Conservation (phyloP, 305 asterid genomes). For the Rubia peregrina region DNA sequence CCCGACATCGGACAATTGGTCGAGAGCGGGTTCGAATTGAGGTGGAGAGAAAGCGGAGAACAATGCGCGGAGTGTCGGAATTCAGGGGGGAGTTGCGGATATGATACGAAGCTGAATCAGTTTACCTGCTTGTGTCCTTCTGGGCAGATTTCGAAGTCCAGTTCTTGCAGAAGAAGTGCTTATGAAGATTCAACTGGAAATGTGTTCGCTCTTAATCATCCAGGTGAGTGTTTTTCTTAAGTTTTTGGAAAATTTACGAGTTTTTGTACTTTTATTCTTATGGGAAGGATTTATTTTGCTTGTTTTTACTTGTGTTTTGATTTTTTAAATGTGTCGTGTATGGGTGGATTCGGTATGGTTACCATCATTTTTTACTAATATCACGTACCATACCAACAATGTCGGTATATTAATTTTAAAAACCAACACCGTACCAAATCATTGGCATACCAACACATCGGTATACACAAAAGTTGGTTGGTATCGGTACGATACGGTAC, state of each 20-base stretch:
- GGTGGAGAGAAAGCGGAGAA: constrained; percentile 22
- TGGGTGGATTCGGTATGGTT: too few relatives aligned
- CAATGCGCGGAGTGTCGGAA: constrained; percentile 32
- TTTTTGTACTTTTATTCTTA: too few relatives aligned
- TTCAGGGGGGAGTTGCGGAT: constrained; percentile 52
- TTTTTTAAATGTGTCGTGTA: too few relatives aligned
- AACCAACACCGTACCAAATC: too few relatives aligned
- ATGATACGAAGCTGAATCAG: constrained; percentile 17
- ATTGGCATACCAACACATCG: too few relatives aligned
- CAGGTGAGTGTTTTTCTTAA: constrained; percentile 8
- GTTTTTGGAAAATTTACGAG: neutral
- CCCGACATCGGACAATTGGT: constrained; percentile 17
- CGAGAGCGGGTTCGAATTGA: constrained; percentile 34
- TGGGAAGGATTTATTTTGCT: too few relatives aligned
- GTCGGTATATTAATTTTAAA: too few relatives aligned
- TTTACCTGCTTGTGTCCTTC: constrained; percentile 42
- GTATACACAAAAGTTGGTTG: too few relatives aligned
- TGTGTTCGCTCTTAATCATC: neutral
- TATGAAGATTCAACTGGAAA: neutral
- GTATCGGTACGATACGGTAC: too few relatives aligned
- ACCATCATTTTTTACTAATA: too few relatives aligned
- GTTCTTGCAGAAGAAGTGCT: constrained; percentile 17
- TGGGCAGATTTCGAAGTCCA: constrained; percentile 18
- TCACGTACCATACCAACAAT: too few relatives aligned
- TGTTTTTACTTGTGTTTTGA: too few relatives aligned